Evolutionary conservation across 208 protist species (phyloP).

Genomic region (Crithidia mellificae): DNA sequence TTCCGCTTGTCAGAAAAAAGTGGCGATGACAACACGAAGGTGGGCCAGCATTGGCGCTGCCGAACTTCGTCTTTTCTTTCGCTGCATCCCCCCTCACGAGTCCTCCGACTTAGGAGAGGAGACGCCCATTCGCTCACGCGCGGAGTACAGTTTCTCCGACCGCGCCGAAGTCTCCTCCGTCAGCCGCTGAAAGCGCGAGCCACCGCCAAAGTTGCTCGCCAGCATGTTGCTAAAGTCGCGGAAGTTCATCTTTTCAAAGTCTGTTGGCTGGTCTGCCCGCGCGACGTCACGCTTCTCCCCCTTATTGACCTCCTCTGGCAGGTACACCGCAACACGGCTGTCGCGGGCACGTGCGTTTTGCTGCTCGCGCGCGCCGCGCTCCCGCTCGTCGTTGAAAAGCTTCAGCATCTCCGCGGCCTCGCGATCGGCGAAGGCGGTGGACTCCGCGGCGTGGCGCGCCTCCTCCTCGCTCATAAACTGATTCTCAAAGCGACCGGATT

Average conservation of each 20-base stretch:
- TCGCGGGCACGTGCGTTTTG: slow-evolving; percentile 28
- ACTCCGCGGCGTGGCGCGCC: slow-evolving; percentile 36
- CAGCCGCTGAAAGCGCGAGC: slow-evolving; percentile 79
- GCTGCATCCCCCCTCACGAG: background rate
- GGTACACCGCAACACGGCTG: slow-evolving; percentile 66
- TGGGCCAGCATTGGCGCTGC: too few relatives aligned
- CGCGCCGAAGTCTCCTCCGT: slow-evolving; percentile 63
- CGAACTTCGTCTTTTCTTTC: background rate
- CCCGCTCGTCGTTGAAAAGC: slow-evolving; percentile 84
- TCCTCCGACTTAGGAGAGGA: slow-evolving; percentile 14
- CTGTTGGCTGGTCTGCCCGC: slow-evolving; percentile 2
- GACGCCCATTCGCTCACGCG: slow-evolving; percentile 33
- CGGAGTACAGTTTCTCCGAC: slow-evolving; percentile 38
- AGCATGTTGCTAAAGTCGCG: slow-evolving; percentile 63
- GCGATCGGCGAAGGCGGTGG: slow-evolving; percentile 42
- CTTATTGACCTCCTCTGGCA: slow-evolving; percentile 49
- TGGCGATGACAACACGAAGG: background rate
- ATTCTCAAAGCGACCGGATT: slow-evolving; percentile 42
- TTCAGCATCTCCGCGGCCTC: slow-evolving; percentile 73
- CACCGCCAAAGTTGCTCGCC: slow-evolving; percentile 75
- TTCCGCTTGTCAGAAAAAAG: background rate
- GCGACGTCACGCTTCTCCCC: slow-evolving; percentile 8
- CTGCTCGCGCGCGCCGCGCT: slow-evolving; percentile 20
- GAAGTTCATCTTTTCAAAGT: slow-evolving; percentile 63
- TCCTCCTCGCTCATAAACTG: slow-evolving; percentile 35